Percentiles rank a stretch among this genome's conserved stretches.
Conservation (phyloP, 768 basidiomycete species). For the Hericium erinaceus region DNA sequence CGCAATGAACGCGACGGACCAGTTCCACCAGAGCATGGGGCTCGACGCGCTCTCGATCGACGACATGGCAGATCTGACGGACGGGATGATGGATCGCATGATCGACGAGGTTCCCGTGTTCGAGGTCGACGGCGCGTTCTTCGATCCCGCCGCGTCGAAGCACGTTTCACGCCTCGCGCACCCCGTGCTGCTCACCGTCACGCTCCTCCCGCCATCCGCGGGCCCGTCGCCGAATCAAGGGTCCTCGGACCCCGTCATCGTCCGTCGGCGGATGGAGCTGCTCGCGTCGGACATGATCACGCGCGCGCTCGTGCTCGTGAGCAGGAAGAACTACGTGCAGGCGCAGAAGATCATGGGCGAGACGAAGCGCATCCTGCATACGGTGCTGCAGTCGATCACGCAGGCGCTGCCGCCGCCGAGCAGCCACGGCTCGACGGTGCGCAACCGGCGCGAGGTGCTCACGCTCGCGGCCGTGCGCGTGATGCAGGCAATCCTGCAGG, state of each 20-base stretch:
- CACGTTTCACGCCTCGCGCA: conserved; percentile 83
- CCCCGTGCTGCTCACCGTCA: conserved; percentile 91
- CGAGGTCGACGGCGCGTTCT: conserved; percentile 93
- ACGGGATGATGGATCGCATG: conserved; percentile 94
- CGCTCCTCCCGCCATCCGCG: conserved; percentile 54
- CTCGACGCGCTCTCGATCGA: conserved; percentile 67
- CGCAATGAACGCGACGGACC: conserved; percentile 74
- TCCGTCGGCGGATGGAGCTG: conserved; percentile 92
- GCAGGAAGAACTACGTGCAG: conserved; percentile 81
- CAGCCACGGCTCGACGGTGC: conserved; percentile 32
- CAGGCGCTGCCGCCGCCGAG: conserved; percentile 56
- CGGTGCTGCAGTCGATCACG: conserved; percentile 79
- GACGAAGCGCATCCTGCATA: conserved; percentile 88
- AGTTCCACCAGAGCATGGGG: conserved; percentile 81
- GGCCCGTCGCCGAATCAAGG: conserved; percentile 23
- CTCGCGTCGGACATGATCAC: conserved; percentile 97
- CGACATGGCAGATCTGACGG: conserved; percentile 64
- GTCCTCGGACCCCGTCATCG: conserved; percentile 76
- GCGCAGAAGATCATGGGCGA: conserved; percentile 86
- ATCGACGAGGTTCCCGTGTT: conserved; percentile 96
- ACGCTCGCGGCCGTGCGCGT: conserved; percentile 67
- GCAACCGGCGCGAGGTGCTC: conserved; percentile 73
- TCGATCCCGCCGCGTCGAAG: conserved; percentile 79
- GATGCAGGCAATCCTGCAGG: conserved; percentile 77
- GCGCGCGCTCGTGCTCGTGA: conserved; percentile 84